Percentiles rank a stretch among this genome's conserved stretches.
phyloP scores from a whole-genome alignment of 2,329 filamentous ascomycete species.

The Aspergillus fumigatiaffinis region DNA sequence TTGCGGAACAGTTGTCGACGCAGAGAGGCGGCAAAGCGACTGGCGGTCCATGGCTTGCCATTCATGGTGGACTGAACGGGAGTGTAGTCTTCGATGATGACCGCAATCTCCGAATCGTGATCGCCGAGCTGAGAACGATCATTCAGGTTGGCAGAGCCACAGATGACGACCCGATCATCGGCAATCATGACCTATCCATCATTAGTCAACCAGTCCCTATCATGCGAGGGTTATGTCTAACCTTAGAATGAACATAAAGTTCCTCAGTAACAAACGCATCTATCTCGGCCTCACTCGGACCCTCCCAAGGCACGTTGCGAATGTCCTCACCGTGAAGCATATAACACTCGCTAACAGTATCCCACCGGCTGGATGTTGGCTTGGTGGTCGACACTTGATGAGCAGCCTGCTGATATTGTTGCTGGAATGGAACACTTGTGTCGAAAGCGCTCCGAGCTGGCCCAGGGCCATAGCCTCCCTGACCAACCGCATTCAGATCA shows the following conservation, averaged over 20 bases:
- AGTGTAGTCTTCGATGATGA: slow-evolving; percentile 82
- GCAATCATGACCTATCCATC: slow-evolving; percentile 61
- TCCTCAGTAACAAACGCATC: slow-evolving; percentile 62
- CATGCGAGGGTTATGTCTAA: slow-evolving; percentile 19
- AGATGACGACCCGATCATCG: slow-evolving; percentile 80
- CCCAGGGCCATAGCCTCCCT: slow-evolving; percentile 40
- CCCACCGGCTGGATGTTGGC: slow-evolving; percentile 57
- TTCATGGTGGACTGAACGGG: slow-evolving; percentile 70
- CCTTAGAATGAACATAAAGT: slow-evolving; percentile 57
- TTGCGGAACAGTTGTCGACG: slow-evolving; percentile 84
- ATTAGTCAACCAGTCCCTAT: slow-evolving; percentile 10
- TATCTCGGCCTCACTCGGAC: slow-evolving; percentile 52
- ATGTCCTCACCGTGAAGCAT: slow-evolving; percentile 76
- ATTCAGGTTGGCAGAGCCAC: slow-evolving; percentile 86
- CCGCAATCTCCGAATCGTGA: slow-evolving; percentile 86
- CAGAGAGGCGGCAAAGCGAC: slow-evolving; percentile 77
- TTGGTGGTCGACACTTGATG: slow-evolving; percentile 48
- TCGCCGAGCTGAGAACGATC: slow-evolving; percentile 82
- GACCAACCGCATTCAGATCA: slow-evolving; percentile 44
- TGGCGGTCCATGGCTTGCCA: slow-evolving; percentile 70
- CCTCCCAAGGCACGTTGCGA: slow-evolving; percentile 58
- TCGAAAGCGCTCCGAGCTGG: slow-evolving; percentile 33
- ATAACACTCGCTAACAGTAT: slow-evolving; percentile 74
- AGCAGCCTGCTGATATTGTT: slow-evolving; percentile 69
- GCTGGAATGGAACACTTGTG: slow-evolving; percentile 51